Percentiles rank a stretch among this genome's conserved stretches.
Conservation (phyloP, 1,284 basidiomycete species). For the Mycosarcoma mackinlayi region DNA sequence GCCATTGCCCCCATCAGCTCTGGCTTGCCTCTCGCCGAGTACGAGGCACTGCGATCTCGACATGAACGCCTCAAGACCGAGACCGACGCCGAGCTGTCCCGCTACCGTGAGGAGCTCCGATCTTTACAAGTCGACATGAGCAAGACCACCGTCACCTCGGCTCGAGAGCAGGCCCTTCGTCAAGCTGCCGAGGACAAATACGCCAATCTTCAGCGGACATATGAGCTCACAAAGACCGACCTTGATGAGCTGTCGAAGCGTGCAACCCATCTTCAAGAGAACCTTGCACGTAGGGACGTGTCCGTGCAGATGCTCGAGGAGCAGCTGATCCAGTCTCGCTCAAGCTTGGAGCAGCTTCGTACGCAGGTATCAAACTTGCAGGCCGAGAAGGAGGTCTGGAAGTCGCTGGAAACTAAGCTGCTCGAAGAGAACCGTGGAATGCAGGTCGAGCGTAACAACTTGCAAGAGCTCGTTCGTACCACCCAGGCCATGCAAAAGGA, state of each 20-base stretch:
- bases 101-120: slow-evolving; percentile 79
- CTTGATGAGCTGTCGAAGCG: slow-evolving; percentile 66
- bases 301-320: slow-evolving; percentile 71
- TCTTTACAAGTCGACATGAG: slow-evolving; percentile 73
- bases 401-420: slow-evolving; percentile 69
- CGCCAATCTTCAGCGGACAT: slow-evolving; percentile 55
- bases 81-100: slow-evolving; percentile 77
- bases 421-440: slow-evolving; percentile 85
- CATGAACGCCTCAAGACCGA: slow-evolving; percentile 81
- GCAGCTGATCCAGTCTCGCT: slow-evolving; percentile 71
- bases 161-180: slow-evolving; percentile 58
- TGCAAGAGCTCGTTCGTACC: slow-evolving; percentile 86
- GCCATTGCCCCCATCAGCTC: background rate
- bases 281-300: slow-evolving; percentile 70
- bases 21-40: slow-evolving; percentile 31
- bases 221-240: slow-evolving; percentile 65
- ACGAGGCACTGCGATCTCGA: slow-evolving; percentile 42
- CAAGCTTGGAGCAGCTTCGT: slow-evolving; percentile 69
- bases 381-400: slow-evolving; percentile 80
- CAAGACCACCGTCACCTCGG: slow-evolving; percentile 71
- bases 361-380: slow-evolving; percentile 85
- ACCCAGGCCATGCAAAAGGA: slow-evolving; percentile 90
- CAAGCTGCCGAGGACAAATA: slow-evolving; percentile 70
- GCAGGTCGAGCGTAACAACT: slow-evolving; percentile 80
- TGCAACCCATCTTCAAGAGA: slow-evolving; percentile 68